Conservation (phyloP, 805 yeast species). For the Spathaspora boniae region DNA sequence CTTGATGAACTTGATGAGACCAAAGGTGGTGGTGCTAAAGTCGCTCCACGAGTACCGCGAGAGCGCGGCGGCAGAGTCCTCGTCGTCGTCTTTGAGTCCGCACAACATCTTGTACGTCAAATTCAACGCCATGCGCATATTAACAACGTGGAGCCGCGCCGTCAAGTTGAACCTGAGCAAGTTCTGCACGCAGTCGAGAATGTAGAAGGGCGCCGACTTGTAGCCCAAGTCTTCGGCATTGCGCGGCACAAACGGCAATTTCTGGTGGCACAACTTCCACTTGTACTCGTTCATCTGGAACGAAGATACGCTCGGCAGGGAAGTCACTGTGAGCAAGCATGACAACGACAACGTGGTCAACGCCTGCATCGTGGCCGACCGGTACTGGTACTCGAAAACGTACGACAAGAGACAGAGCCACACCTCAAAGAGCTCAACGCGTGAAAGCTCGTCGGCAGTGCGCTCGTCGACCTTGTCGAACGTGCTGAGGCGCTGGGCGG, state of each 20-base stretch:
- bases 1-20: constrained; percentile 27
- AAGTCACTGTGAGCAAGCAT: constrained; percentile 21
- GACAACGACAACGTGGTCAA: constrained; percentile 26
- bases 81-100: constrained; percentile 14
- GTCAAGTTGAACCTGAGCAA: constrained; percentile 37
- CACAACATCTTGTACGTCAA: constrained; percentile 23
- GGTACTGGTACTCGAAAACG: constrained; percentile 36
- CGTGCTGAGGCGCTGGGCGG: constrained; percentile 13
- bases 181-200: constrained; percentile 27
- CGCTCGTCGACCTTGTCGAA: constrained; percentile 15
- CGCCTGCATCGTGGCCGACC: constrained; percentile 19
- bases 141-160: constrained; percentile 28
- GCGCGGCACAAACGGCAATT: constrained; percentile 30
- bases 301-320: constrained; percentile 7
- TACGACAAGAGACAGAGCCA: constrained; percentile 40
- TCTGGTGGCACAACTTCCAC: constrained; percentile 43
- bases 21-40: constrained; percentile 26
- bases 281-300: constrained; percentile 31
- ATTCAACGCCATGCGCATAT: constrained; percentile 24
- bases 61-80: constrained; percentile 15
- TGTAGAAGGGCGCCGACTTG: constrained; percentile 31
- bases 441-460: constrained; percentile 10
- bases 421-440: constrained; percentile 21
- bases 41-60: constrained; percentile 34
- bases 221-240: constrained; percentile 18